Evolutionary conservation across 768 basidiomycete genomes (phyloP).

Genomic region (Strobilomyces dryophilus): DNA sequence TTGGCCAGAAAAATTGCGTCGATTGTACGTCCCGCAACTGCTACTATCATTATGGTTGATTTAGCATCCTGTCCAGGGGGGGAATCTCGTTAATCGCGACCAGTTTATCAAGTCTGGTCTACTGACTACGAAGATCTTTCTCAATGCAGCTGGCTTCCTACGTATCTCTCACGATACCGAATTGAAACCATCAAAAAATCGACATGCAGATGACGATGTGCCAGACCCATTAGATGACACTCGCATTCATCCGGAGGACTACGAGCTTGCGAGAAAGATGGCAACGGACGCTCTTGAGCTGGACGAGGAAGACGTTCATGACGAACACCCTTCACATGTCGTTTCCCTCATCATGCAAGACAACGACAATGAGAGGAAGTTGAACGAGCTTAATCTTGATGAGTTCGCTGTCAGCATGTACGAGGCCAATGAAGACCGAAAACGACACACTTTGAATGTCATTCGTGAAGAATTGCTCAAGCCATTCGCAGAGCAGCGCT

Average conservation of each 20-base stretch:
- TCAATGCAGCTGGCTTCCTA: slow-evolving; percentile 91
- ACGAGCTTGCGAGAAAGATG: slow-evolving; percentile 97
- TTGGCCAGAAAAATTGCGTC: slow-evolving; percentile 77
- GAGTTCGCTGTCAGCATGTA: slow-evolving; percentile 94
- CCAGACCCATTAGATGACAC: slow-evolving; percentile 92
- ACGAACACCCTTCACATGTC: slow-evolving; percentile 87
- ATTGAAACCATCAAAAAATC: slow-evolving; percentile 55
- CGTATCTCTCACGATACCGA: slow-evolving; percentile 76
- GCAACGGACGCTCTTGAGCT: slow-evolving; percentile 94
- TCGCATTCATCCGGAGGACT: slow-evolving; percentile 96
- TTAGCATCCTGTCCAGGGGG: slow-evolving; percentile 52
- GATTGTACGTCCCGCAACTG: slow-evolving; percentile 46
- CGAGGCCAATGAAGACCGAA: slow-evolving; percentile 77
- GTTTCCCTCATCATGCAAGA: slow-evolving; percentile 86
- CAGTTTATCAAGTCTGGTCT: slow-evolving; percentile 82
- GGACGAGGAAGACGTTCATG: slow-evolving; percentile 96
- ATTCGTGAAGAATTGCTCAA: slow-evolving; percentile 82
- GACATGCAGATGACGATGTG: slow-evolving; percentile 59
- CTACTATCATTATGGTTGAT: background rate
- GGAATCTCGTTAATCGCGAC: slow-evolving; percentile 79
- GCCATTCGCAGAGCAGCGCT: slow-evolving; percentile 77
- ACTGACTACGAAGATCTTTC: slow-evolving; percentile 81
- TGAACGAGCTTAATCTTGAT: slow-evolving; percentile 89
- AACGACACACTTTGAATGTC: slow-evolving; percentile 83
- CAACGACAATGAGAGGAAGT: slow-evolving; percentile 68